Conservation (phyloP, 148 eudicot species). For the Diospyros kaki region DNA sequence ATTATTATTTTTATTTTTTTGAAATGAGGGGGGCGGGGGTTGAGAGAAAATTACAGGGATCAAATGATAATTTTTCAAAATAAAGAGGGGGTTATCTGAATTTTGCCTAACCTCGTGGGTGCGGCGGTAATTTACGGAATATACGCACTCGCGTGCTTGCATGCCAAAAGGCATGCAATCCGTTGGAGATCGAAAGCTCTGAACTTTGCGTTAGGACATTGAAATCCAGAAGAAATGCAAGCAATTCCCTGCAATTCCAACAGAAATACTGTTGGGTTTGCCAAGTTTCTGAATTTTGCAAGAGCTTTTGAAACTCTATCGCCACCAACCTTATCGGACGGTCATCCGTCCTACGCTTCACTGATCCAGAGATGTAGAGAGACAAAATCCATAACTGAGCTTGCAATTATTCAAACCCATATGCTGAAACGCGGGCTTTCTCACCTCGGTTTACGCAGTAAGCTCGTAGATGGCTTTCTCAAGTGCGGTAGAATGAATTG, state of each 20-base stretch:
- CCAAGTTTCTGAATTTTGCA: not conserved
- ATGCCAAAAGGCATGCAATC: no score
- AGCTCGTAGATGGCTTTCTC: constrained; percentile 24
- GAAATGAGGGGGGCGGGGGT: no score
- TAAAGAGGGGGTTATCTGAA: no score
- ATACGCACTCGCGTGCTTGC: no score
- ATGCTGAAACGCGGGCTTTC: constrained; percentile 27
- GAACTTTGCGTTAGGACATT: no score
- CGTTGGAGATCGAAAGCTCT: no score
- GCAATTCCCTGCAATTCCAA: not conserved
- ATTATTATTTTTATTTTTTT: no score
- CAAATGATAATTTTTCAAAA: no score
- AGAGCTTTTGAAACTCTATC: not conserved
- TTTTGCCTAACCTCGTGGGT: no score
- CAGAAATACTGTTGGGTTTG: not conserved
- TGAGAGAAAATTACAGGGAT: no score
- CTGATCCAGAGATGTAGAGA: constrained; percentile 24
- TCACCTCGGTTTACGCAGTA: constrained; percentile 24
- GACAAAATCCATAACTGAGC: constrained; percentile 16
- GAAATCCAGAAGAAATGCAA: not conserved
- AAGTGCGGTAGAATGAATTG: constrained; percentile 28
- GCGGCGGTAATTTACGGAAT: no score
- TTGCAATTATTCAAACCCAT: constrained; percentile 24
- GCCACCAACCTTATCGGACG: not conserved
- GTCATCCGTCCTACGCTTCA: constrained; percentile 6